Percentiles rank a stretch among this genome's conserved stretches.
These are phyloP conservation scores for Sporothrix inflata DNA, from an alignment of 2,329 filamentous ascomycete species.

Conservation along the genomic window DNA sequence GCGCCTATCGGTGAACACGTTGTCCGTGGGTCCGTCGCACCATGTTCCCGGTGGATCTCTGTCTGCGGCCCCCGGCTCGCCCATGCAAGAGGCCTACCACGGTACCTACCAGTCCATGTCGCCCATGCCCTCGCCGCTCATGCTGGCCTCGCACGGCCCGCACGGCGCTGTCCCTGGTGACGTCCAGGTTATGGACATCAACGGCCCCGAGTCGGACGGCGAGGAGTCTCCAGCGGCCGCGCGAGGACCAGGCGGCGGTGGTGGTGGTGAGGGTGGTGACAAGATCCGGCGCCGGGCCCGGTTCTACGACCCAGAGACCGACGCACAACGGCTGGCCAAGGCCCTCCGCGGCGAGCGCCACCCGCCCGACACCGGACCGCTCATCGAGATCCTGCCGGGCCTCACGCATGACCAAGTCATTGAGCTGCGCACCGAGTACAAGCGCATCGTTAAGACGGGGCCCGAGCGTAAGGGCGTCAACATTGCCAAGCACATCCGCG, in stretches of 20 bases:
- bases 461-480: constrained; percentile 76
- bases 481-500: constrained; percentile 81
- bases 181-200: constrained; percentile 51
- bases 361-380: constrained; percentile 66
- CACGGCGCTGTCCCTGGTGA: constrained; percentile 46
- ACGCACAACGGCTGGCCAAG: constrained; percentile 74
- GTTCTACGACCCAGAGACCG: constrained; percentile 83
- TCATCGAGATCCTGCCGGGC: constrained; percentile 82
- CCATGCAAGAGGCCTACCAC: constrained; percentile 86
- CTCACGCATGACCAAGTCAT: constrained; percentile 87
- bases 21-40: constrained; percentile 40
- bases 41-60: constrained; percentile 47
- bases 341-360: constrained; percentile 69
- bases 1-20: constrained; percentile 54
- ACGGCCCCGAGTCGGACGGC: constrained; percentile 56
- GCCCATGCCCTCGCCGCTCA: constrained; percentile 85
- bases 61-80: constrained; percentile 70
- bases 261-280: constrained; percentile 44
- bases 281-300: constrained; percentile 63
- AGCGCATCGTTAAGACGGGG: constrained; percentile 81
- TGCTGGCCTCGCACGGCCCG: constrained; percentile 55
- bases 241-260: constrained; percentile 36
- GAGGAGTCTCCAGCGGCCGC: constrained; percentile 35
- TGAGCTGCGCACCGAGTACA: constrained; percentile 86
- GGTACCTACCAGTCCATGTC: constrained; percentile 94